Evolutionary conservation across 164 flowering plant genomes (phyloP).

Genomic region (Piper longum): DNA sequence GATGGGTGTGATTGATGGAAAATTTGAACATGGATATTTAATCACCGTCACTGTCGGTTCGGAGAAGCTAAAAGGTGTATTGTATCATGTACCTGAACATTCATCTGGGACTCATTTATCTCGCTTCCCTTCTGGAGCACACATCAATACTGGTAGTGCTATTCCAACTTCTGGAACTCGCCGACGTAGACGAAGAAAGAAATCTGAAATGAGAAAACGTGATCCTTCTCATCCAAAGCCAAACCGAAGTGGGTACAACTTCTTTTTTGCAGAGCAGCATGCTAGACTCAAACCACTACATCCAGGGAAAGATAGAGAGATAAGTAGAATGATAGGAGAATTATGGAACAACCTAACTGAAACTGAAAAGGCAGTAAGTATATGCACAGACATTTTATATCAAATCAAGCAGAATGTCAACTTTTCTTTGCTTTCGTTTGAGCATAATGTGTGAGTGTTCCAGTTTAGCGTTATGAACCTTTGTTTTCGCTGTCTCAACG

Average conservation of each 20-base stretch:
- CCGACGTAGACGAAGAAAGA: slow-evolving; percentile 75
- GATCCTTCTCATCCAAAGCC: slow-evolving; percentile 95
- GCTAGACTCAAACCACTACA: slow-evolving; percentile 74
- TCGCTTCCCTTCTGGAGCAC: slow-evolving; percentile 3
- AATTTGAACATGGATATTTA: slow-evolving; percentile 67
- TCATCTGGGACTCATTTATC: slow-evolving; percentile 8
- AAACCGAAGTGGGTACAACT: slow-evolving; percentile 90
- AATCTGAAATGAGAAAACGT: slow-evolving; percentile 66
- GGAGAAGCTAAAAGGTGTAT: slow-evolving; percentile 67
- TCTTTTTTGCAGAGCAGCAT: slow-evolving; percentile 94
- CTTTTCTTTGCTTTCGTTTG: no score
- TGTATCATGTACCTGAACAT: slow-evolving; percentile 43
- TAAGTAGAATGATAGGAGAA: slow-evolving; percentile 89
- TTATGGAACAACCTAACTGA: slow-evolving; percentile 71
- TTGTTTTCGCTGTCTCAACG: neutral
- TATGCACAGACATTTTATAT: neutral
- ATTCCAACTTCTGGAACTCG: slow-evolving; percentile 15
- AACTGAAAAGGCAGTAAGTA: slow-evolving; percentile 51
- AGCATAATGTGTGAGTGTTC: no score
- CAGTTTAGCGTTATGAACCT: neutral
- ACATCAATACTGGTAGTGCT: slow-evolving; percentile 4
- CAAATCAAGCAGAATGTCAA: no score
- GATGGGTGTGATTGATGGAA: slow-evolving; percentile 70
- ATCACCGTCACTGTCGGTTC: slow-evolving; percentile 54
- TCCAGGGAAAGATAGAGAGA: slow-evolving; percentile 83